Evolutionary conservation across 768 basidiomycete genomes (phyloP).

Genomic region (Gloeopeniophorella convolvens): DNA sequence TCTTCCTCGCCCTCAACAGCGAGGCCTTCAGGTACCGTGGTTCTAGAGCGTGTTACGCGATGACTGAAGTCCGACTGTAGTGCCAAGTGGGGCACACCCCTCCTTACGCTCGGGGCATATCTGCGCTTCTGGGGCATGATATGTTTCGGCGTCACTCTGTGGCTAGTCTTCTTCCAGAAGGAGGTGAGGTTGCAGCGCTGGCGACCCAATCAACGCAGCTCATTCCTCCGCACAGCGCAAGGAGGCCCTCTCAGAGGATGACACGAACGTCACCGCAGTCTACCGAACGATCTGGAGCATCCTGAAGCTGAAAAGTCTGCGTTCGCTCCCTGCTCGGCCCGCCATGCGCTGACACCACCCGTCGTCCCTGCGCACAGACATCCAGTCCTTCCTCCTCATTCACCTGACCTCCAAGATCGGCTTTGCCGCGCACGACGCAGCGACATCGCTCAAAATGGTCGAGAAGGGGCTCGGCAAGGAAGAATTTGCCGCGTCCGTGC

Average conservation of each 20-base stretch:
- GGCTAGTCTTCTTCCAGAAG: conserved; percentile 81
- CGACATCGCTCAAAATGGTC: conserved; percentile 86
- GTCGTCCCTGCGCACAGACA: conserved; percentile 46
- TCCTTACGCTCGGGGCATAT: conserved; percentile 67
- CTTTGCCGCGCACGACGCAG: conserved; percentile 90
- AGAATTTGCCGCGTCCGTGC: conserved; percentile 87
- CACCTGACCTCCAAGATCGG: conserved; percentile 92
- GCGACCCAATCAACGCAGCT: not conserved
- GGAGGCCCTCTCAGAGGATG: conserved; percentile 62
- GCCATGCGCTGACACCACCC: not conserved
- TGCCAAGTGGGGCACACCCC: conserved; percentile 70
- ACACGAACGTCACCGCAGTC: conserved; percentile 84
- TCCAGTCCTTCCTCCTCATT: conserved; percentile 79
- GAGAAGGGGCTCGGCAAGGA: conserved; percentile 96
- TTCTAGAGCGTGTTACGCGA: conserved; percentile 1
- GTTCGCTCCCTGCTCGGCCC: conserved; percentile 24
- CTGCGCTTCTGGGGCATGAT: conserved; percentile 79
- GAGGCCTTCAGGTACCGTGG: conserved; percentile 70
- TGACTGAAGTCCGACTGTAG: conserved; percentile 29
- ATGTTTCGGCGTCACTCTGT: conserved; percentile 80
- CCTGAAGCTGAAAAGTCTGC: conserved; percentile 82
- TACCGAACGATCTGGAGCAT: conserved; percentile 95
- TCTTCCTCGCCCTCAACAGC: conserved; percentile 95
- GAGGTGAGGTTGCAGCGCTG: conserved; percentile 54
- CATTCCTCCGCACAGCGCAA: conserved; percentile 51